Percentiles rank a stretch among this genome's conserved stretches.
Evolutionary conservation across 345 rosid genomes (phyloP).

Genomic region (Reutealis trisperma): DNA sequence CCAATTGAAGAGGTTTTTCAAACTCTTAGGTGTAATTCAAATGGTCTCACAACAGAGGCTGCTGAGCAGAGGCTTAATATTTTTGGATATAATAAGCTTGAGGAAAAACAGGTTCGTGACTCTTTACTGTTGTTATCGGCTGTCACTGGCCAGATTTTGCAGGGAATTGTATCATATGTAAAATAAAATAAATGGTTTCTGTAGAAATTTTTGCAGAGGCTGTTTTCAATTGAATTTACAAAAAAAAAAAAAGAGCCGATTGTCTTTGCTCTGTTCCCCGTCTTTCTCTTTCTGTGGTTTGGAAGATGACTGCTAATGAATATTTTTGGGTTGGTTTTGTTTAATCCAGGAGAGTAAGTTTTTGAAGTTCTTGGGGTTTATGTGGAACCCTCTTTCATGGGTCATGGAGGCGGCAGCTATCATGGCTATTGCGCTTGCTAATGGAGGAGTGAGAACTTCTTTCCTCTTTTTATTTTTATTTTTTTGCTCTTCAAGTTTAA

Average conservation of each 20-base stretch:
- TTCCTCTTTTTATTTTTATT: background rate
- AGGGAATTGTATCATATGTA: background rate
- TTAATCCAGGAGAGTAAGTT: constrained; percentile 57
- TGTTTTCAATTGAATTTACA: background rate
- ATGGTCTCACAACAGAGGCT: constrained; percentile 61
- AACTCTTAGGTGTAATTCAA: constrained; percentile 52
- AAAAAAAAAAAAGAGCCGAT: background rate
- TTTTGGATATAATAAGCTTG: constrained; percentile 68
- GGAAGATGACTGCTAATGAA: background rate
- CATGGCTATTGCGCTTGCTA: constrained; percentile 76
- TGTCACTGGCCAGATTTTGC: background rate
- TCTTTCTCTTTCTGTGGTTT: background rate
- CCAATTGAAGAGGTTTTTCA: constrained; percentile 67
- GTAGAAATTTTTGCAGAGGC: background rate
- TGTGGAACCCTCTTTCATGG: constrained; percentile 84
- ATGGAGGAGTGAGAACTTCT: constrained; percentile 55
- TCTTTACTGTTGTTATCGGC: background rate
- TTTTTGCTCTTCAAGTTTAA: too few relatives aligned
- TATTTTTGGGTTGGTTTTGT: constrained; percentile 2
- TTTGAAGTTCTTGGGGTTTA: constrained; percentile 60
- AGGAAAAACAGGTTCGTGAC: constrained; percentile 52
- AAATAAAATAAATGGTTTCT: background rate
- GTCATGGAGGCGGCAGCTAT: constrained; percentile 80
- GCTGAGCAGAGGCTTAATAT: constrained; percentile 57
- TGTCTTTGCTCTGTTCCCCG: background rate